Conservation (phyloP, 768 basidiomycete species). For the Kwoniella mangroviensis region DNA sequence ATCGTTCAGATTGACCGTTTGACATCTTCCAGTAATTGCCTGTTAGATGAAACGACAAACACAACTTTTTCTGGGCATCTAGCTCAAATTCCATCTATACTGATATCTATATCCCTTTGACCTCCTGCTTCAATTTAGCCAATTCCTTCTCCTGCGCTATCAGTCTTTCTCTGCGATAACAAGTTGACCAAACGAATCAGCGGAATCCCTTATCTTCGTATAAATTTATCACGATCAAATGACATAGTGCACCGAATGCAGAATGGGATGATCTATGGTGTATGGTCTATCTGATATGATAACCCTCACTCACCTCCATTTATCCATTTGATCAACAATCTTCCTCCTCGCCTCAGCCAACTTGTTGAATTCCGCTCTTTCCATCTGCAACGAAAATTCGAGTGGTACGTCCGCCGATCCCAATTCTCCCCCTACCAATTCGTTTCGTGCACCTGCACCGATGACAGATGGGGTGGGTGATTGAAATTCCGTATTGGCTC, state of each 20-base stretch:
- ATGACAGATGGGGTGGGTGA: constrained; percentile 6
- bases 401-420: constrained; percentile 67
- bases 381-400: constrained; percentile 84
- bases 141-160: constrained; percentile 84
- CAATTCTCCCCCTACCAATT: constrained; percentile 33
- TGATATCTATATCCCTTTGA: constrained; percentile 34
- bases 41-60: no score
- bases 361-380: constrained; percentile 79
- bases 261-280: no score
- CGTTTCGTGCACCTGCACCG: neutral
- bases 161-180: constrained; percentile 61
- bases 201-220: neutral
- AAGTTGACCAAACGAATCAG: neutral
- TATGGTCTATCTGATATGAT: neutral
- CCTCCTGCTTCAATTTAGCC: constrained; percentile 67
- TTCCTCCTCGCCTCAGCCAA: constrained; percentile 75
- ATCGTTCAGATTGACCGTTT: no score
- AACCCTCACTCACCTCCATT: constrained; percentile 62
- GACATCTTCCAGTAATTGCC: no score
- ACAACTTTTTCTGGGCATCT: no score
- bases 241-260: no score
- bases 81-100: no score
- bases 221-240: no score
- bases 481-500: constrained; percentile 67
- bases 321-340: constrained; percentile 76